Evolutionary conservation across 495 filamentous ascomycete genomes (phyloP).

Genomic region (Trichoderma orchidacearum): DNA sequence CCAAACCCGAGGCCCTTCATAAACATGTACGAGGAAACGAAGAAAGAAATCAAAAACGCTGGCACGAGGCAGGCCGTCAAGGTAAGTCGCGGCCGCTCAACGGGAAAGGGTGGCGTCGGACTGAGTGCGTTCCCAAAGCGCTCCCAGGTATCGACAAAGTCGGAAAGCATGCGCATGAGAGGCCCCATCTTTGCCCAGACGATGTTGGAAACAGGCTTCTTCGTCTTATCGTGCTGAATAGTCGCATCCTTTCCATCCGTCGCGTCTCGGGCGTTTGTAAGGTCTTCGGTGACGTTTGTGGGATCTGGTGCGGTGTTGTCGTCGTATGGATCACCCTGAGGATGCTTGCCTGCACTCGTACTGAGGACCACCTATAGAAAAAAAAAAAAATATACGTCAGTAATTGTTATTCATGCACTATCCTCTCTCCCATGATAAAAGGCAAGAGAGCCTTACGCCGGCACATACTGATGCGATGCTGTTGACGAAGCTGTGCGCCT

Average conservation of each 20-base stretch:
- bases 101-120: constrained; percentile 65
- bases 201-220: constrained; percentile 65
- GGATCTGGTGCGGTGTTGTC: constrained; percentile 46
- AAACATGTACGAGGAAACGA: constrained; percentile 60
- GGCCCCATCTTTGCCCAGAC: constrained; percentile 67
- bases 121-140: constrained; percentile 66
- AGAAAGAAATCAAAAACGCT: constrained; percentile 40
- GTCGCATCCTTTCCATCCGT: constrained; percentile 31
- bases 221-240: constrained; percentile 62
- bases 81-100: constrained; percentile 44
- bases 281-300: constrained; percentile 36
- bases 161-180: constrained; percentile 61
- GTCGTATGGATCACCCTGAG: constrained; percentile 32
- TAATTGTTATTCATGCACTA: no score
- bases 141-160: constrained; percentile 69
- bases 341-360: constrained; percentile 62
- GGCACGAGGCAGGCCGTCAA: constrained; percentile 48
- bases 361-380: constrained; percentile 43
- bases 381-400: background rate
- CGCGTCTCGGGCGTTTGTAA: constrained; percentile 44
- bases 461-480: constrained; percentile 44
- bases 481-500: constrained; percentile 70
- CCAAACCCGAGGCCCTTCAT: constrained; percentile 54
- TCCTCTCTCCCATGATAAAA: background rate
- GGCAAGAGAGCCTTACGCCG: background rate